phyloP scores from a whole-genome alignment of 768 basidiomycete genomes.

The Mrakia frigida region DNA sequence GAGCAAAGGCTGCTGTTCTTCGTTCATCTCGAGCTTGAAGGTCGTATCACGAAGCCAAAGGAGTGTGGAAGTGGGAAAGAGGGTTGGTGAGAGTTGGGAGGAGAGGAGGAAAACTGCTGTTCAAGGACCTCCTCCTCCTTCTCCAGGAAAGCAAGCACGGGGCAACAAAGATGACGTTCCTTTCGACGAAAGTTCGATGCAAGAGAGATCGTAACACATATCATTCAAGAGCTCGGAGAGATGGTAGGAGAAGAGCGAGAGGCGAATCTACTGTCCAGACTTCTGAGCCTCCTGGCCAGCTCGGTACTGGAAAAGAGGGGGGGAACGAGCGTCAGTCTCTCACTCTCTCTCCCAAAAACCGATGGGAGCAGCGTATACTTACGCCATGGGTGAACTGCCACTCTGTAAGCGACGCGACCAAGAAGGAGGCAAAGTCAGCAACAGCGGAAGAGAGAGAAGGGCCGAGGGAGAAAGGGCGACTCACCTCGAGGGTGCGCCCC shows the following conservation, averaged over 20 bases:
- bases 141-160: background rate
- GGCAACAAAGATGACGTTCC: background rate
- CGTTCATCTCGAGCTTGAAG: background rate
- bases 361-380: too few relatives aligned
- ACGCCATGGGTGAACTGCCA: constrained; percentile 2
- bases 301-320: constrained; percentile 4
- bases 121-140: background rate
- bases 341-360: too few relatives aligned
- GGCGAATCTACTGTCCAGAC: background rate
- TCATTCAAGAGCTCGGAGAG: background rate
- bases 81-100: background rate
- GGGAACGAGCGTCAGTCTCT: background rate
- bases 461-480: background rate
- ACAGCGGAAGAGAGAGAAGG: background rate
- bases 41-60: background rate
- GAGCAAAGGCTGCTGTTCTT: constrained; percentile 13
- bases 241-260: background rate
- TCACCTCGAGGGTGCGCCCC: constrained; percentile 21
- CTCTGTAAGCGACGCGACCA: background rate
- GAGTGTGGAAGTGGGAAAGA: background rate
- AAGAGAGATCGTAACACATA: constrained; percentile 3
- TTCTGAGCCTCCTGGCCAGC: background rate
- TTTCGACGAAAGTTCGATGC: too few relatives aligned
- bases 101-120: background rate
- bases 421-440: background rate